Conservation (phyloP, 768 basidiomycete species). For the Serendipita sp. region DNA sequence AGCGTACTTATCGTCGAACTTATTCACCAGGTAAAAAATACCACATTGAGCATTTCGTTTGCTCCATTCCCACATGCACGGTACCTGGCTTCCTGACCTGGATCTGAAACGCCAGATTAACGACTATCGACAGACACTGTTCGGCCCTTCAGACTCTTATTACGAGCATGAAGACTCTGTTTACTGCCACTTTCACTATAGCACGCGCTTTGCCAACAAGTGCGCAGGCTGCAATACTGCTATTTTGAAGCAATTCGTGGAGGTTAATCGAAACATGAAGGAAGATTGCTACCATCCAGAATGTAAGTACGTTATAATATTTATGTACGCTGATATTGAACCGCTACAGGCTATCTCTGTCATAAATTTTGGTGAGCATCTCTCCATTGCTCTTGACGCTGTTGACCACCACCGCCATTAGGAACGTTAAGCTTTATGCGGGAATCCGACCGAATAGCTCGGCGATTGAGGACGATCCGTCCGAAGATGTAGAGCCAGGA, state of each 20-base stretch:
- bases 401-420: slow-evolving; percentile 46
- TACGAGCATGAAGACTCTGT: slow-evolving; percentile 98
- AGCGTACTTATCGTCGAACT: slow-evolving; percentile 10
- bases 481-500: neutral
- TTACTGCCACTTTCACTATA: slow-evolving; percentile 98
- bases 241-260: slow-evolving; percentile 97
- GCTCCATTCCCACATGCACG: slow-evolving; percentile 65
- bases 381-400: neutral
- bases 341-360: neutral
- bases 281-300: slow-evolving; percentile 99
- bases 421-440: slow-evolving; percentile 88
- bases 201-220: slow-evolving; percentile 94
- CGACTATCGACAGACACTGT: slow-evolving; percentile 38
- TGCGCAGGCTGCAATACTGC: slow-evolving; percentile 96
- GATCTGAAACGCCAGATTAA: neutral
- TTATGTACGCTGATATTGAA: neutral
- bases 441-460: slow-evolving; percentile 54
- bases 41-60: slow-evolving; percentile 89
- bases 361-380: slow-evolving; percentile 5
- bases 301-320: slow-evolving; percentile 77
- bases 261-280: slow-evolving; percentile 94
- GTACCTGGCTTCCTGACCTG: neutral
- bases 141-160: slow-evolving; percentile 96
- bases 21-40: slow-evolving; percentile 11
- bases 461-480: slow-evolving; percentile 20